A percentile compares a stretch with the other conserved stretches of the same genome.
phyloP scores from a whole-genome alignment of 441 rosid species.

The Erodium texanum region DNA sequence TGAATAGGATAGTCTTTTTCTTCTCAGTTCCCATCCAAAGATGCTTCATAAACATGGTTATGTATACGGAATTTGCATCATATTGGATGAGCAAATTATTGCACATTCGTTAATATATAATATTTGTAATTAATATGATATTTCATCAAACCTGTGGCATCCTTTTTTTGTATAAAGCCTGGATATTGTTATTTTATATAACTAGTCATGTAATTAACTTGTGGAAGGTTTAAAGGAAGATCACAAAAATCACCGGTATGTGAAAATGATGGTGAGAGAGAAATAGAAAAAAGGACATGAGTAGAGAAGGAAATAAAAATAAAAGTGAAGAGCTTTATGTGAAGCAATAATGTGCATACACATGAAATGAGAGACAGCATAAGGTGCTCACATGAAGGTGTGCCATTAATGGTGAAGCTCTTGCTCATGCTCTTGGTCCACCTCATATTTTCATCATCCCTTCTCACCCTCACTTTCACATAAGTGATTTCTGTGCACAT shows the following conservation, averaged over 20 bases:
- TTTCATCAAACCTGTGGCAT: too few species aligned
- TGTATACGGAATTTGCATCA: too few species aligned
- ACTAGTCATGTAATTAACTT: too few species aligned
- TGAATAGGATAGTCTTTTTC: neutral
- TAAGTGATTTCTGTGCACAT: too few species aligned
- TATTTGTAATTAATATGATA: too few species aligned
- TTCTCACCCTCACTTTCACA: neutral
- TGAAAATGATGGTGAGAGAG: neutral
- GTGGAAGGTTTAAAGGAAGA: neutral
- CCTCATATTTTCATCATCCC: slow-evolving; percentile 20
- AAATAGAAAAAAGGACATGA: neutral
- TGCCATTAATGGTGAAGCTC: neutral
- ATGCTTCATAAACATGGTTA: neutral
- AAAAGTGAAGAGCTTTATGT: too few species aligned
- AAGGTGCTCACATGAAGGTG: slow-evolving; percentile 43
- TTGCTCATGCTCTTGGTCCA: slow-evolving; percentile 17
- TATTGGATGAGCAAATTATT: too few species aligned
- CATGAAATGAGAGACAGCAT: slow-evolving; percentile 38
- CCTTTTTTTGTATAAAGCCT: too few species aligned
- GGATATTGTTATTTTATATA: too few species aligned
- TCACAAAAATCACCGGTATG: neutral
- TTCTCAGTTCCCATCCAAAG: neutral
- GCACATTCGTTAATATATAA: too few species aligned
- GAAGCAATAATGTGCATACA: slow-evolving; percentile 22
- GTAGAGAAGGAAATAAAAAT: too few species aligned